These are phyloP conservation scores for Talaromyces albobiverticillius DNA, from an alignment of 2,329 filamentous ascomycete genomes.

Conservation along the genomic window DNA sequence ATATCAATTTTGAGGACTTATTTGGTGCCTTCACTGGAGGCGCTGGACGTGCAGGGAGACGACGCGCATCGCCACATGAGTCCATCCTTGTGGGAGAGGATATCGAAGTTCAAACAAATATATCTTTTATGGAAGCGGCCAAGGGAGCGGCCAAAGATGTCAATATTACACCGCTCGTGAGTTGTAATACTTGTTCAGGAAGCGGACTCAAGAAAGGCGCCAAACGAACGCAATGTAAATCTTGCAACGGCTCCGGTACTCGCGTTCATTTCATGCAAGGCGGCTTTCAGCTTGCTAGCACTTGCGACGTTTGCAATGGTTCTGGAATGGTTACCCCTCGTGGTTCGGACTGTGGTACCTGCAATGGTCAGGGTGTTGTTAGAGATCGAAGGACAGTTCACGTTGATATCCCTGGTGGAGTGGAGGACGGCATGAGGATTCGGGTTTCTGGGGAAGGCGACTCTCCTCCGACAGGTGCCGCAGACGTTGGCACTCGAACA, in stretches of 20 bases:
- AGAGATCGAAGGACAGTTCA: slow-evolving; percentile 79
- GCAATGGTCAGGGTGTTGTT: slow-evolving; percentile 78
- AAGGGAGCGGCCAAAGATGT: slow-evolving; percentile 90
- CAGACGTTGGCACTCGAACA: slow-evolving; percentile 61
- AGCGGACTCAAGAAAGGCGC: slow-evolving; percentile 80
- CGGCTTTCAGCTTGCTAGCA: slow-evolving; percentile 93
- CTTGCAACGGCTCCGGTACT: slow-evolving; percentile 82
- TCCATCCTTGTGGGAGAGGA: slow-evolving; percentile 86
- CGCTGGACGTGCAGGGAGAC: slow-evolving; percentile 50
- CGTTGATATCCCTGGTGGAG: slow-evolving; percentile 89
- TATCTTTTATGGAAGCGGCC: slow-evolving; percentile 94
- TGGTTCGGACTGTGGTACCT: slow-evolving; percentile 76
- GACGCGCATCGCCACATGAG: slow-evolving; percentile 62
- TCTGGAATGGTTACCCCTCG: slow-evolving; percentile 72
- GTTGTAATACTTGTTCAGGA: slow-evolving; percentile 80
- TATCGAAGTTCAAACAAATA: slow-evolving; percentile 89
- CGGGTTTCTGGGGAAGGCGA: slow-evolving; percentile 84
- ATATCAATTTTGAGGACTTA: slow-evolving; percentile 95
- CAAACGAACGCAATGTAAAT: slow-evolving; percentile 68
- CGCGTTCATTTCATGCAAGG: slow-evolving; percentile 85
- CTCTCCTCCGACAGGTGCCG: slow-evolving; percentile 71
- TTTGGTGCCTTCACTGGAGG: slow-evolving; percentile 80
- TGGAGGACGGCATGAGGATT: slow-evolving; percentile 94
- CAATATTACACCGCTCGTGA: slow-evolving; percentile 73
- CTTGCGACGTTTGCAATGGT: slow-evolving; percentile 78